Base-by-base conservation (phyloP, 208 protist genomes). In the Acanthamoeba quina region DNA sequence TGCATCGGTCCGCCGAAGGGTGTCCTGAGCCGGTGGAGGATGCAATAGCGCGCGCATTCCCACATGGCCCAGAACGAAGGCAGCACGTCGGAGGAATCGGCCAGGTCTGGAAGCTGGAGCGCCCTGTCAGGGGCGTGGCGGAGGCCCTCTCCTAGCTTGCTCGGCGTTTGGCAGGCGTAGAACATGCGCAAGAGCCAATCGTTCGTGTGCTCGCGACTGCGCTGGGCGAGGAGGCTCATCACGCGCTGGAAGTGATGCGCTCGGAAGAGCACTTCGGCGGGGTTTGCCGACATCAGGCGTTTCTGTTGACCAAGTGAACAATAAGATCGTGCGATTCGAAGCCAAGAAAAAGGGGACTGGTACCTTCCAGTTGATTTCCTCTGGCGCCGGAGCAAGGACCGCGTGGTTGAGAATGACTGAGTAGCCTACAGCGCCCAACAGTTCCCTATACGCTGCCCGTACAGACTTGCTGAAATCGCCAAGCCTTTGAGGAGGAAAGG, bases 31-130 rank as follows among this genome's bases (percentile, higher is more conserved):
- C 78, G 93, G 58, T 88, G 82, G 2, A n/a, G n/a, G 29, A 95
- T 94, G 94, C 93, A 96, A 58, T 70, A 96, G 82, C 92, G 94
- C 58, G 70, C 90, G 54, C 86, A 93, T 60, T 96, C 95, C 93
- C 93, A 96, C 31, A 70, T 64, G n/a, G 64, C n/a, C 95, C 95
- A 96, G 70, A 94, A 95, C 37, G 88, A 93, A 49, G 90, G 66
- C 44, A 95, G 66, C 44, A 72, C 94, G 76, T 91, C 78, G 19
- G 94, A 95, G 37, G 54, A 64, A 44, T 37, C 62, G 41, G n/a
- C 49, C 41, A 52, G 29, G 13, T 82, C 47, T 5, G 41, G 29
- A 17, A 92, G 41, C 31, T 52, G 31, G 52, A 88, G 9, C 19
- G 62, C 34, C 29, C 31, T 26, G 62, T 66, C 70, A 2, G 34